Percentiles rank a stretch among this genome's conserved stretches.
Evolutionary conservation across 2,329 filamentous ascomycete genomes (phyloP).

Genomic region (Alternaria longipes): DNA sequence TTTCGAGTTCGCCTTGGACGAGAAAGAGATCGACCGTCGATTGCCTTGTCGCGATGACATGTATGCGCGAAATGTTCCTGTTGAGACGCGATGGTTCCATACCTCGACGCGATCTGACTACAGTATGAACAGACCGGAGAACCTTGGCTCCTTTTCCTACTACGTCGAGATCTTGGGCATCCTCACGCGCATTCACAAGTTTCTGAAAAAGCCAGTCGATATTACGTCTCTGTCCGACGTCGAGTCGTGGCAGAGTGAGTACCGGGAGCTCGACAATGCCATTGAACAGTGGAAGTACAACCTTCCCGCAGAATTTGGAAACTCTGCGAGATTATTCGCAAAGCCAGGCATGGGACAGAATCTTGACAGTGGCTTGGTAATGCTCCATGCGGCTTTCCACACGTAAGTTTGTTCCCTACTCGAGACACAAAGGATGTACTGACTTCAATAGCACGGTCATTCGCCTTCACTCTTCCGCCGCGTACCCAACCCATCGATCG

Average conservation of each 20-base stretch:
- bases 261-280: conserved; percentile 82
- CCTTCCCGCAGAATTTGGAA: conserved; percentile 83
- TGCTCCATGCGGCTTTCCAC: conserved; percentile 90
- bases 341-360: conserved; percentile 69
- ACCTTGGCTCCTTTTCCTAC: conserved; percentile 86
- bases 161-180: conserved; percentile 92
- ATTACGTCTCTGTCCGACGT: conserved; percentile 86
- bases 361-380: conserved; percentile 84
- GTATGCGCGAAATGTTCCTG: conserved; percentile 82
- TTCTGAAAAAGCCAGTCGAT: conserved; percentile 87
- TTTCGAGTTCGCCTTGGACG: conserved; percentile 89
- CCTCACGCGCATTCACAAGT: conserved; percentile 85
- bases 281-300: conserved; percentile 85
- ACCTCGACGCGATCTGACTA: conserved; percentile 63
- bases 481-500: conserved; percentile 88
- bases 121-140: conserved; percentile 75
- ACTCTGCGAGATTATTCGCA: conserved; percentile 79
- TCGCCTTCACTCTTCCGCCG: conserved; percentile 87
- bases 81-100: conserved; percentile 85
- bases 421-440: conserved; percentile 12
- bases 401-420: conserved; percentile 63
- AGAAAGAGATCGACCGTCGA: conserved; percentile 87
- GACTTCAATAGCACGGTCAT: conserved; percentile 72
- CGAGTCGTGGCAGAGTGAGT: conserved; percentile 87
- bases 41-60: conserved; percentile 88